Conservation (phyloP, 306 rosid species). For the Citrullus amarus region DNA sequence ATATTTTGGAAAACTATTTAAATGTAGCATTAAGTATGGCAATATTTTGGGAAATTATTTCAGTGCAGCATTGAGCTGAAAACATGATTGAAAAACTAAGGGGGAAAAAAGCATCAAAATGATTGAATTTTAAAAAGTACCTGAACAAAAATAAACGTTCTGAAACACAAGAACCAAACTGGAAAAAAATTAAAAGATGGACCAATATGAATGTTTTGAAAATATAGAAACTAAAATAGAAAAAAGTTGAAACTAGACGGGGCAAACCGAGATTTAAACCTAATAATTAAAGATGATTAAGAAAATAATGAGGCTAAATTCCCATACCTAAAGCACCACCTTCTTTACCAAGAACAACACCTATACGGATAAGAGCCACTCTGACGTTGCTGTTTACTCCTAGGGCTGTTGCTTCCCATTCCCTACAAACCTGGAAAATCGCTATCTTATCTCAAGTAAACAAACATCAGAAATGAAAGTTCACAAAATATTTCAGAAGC, state of each 20-base stretch:
- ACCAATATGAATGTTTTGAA: too few relatives aligned
- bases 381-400: slow-evolving; percentile 65
- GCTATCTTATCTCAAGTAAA: not conserved
- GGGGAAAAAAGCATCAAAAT: not conserved
- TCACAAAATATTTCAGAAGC: not conserved
- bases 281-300: not conserved
- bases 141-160: not conserved
- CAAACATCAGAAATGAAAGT: not conserved
- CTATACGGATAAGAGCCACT: slow-evolving; percentile 74
- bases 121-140: not conserved
- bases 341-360: slow-evolving; percentile 96
- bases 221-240: not conserved
- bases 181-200: too few relatives aligned
- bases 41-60: not conserved
- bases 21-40: not conserved
- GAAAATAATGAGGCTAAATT: not conserved
- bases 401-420: slow-evolving; percentile 84
- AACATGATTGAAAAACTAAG: not conserved
- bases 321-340: slow-evolving; percentile 91
- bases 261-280: not conserved
- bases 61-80: not conserved
- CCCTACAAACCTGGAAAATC: slow-evolving; percentile 75
- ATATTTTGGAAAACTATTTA: too few relatives aligned
- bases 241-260: not conserved
- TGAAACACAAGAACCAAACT: not conserved